These are phyloP conservation scores for Juglanconis juglandina DNA, from an alignment of 2,329 filamentous ascomycete genomes.

Conservation along the genomic window DNA sequence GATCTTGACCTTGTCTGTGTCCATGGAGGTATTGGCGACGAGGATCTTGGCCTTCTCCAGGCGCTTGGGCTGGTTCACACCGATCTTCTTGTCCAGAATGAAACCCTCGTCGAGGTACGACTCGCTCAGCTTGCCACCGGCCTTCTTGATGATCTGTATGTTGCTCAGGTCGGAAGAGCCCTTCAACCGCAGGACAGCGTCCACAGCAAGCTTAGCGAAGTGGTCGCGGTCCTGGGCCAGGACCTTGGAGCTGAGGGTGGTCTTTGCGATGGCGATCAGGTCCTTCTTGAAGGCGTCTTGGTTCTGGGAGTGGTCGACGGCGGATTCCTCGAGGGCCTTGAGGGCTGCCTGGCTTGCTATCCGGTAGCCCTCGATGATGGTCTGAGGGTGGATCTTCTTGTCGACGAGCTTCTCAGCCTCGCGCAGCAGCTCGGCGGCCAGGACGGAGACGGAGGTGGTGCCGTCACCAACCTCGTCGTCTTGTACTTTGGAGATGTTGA, in stretches of 20 bases:
- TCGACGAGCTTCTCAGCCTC: conserved; percentile 97
- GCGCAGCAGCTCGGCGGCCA: conserved; percentile 89
- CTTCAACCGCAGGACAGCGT: conserved; percentile 86
- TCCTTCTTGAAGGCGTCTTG: conserved; percentile 83
- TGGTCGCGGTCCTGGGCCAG: conserved; percentile 89
- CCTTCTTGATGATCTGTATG: conserved; percentile 99
- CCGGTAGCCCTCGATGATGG: conserved; percentile 97
- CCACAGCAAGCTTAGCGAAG: conserved; percentile 84
- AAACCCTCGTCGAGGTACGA: conserved; percentile 98
- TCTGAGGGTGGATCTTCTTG: conserved; percentile 98
- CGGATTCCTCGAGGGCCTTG: conserved; percentile 74
- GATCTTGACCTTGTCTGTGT: conserved; percentile 99
- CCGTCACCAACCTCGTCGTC: conserved; percentile 98
- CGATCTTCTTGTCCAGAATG: conserved; percentile 98
- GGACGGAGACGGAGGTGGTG: conserved; percentile 93
- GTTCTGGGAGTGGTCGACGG: conserved; percentile 86
- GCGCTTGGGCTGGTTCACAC: conserved; percentile 96
- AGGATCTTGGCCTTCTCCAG: conserved; percentile 98
- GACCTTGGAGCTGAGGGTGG: conserved; percentile 96
- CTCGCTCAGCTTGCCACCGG: conserved; percentile 93
- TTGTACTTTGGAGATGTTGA: conserved; percentile 99
- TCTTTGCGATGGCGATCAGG: conserved; percentile 84
- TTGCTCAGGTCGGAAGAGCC: conserved; percentile 91
- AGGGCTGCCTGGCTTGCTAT: conserved; percentile 92
- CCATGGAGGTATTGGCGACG: conserved; percentile 97